Conservation (phyloP, 345 rosid species). For the Angophora floribunda region DNA sequence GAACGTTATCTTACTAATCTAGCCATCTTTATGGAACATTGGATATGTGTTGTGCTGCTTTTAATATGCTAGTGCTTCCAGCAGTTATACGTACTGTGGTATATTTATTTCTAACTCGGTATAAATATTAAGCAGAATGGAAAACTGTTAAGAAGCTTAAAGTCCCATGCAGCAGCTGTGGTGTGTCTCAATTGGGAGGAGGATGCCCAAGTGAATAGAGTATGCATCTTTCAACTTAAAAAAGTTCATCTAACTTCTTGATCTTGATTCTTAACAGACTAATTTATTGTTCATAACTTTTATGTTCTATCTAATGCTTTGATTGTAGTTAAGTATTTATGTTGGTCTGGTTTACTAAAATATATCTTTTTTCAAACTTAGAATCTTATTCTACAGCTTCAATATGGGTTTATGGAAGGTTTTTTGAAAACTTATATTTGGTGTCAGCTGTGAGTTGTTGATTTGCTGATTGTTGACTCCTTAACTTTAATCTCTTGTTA, state of each 20-base stretch:
- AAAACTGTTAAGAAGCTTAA: constrained; percentile 65
- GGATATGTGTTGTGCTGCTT: neutral
- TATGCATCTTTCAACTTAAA: constrained; percentile 5
- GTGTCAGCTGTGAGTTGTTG: neutral
- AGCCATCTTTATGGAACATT: neutral
- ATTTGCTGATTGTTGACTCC: neutral
- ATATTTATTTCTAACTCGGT: neutral
- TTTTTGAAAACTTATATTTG: neutral
- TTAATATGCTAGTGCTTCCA: neutral
- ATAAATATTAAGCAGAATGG: constrained; percentile 50
- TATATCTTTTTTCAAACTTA: no score
- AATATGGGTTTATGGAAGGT: neutral
- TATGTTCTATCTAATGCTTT: neutral
- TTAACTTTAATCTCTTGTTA: neutral
- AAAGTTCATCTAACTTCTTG: neutral
- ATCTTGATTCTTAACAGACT: neutral
- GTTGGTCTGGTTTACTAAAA: no score
- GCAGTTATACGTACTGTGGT: neutral
- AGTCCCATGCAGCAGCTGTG: constrained; percentile 68
- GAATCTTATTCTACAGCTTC: neutral
- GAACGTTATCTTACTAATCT: neutral
- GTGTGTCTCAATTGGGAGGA: constrained; percentile 92
- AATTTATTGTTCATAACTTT: neutral
- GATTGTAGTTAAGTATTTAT: neutral
- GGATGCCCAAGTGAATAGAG: constrained; percentile 40